phyloP scores from a whole-genome alignment of 1,284 basidiomycete genomes.

The Boletus sp. region DNA sequence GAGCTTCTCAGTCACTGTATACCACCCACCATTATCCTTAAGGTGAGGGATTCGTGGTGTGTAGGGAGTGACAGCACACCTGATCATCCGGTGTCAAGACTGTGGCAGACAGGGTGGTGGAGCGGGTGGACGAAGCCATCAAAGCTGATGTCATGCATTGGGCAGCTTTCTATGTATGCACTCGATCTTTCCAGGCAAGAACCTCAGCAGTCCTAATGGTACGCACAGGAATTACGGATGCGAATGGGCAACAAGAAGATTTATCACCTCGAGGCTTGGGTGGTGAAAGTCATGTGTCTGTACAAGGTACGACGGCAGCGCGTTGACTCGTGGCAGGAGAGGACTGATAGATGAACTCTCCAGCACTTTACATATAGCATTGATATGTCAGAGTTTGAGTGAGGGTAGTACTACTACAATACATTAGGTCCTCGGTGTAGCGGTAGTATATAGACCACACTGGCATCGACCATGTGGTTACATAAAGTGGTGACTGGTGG shows the following conservation, averaged over 20 bases:
- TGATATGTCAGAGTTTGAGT: conserved; percentile 61
- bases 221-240: conserved; percentile 80
- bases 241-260: conserved; percentile 91
- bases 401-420: conserved; percentile 11
- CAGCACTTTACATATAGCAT: conserved; percentile 55
- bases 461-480: background rate
- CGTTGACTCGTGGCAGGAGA: background rate
- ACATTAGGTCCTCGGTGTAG: background rate
- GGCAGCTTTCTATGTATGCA: conserved; percentile 90
- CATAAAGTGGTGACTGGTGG: too few species aligned
- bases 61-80: background rate
- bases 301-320: conserved; percentile 52
- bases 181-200: background rate
- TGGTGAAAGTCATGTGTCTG: conserved; percentile 79
- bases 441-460: too few species aligned
- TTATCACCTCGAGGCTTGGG: conserved; percentile 93
- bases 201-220: background rate
- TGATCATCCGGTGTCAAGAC: conserved; percentile 51
- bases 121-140: conserved; percentile 73
- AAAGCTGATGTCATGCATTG: conserved; percentile 93
- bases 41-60: conserved; percentile 47
- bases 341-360: conserved; percentile 16
- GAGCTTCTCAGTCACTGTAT: conserved; percentile 97
- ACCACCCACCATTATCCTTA: conserved; percentile 87
- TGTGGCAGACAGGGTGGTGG: conserved; percentile 81